Evolutionary conservation across 2,329 filamentous ascomycete species (phyloP), one percentile per base, ranked within the genome.

Genomic region (Ophiostoma pallidulum): DNA sequence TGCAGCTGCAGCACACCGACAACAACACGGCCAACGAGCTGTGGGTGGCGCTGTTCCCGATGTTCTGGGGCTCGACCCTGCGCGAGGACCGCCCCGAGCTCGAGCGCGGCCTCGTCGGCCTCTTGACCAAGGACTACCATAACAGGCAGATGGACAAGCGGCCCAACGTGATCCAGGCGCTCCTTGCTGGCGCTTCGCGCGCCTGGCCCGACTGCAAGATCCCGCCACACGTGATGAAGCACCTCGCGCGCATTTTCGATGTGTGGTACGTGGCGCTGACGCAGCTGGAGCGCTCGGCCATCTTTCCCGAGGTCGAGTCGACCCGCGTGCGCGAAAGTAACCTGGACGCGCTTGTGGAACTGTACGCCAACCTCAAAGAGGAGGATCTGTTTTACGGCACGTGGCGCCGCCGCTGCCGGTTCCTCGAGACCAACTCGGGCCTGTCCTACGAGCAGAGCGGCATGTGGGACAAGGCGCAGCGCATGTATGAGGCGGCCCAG

Each of bases 391-490:
- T 97, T 64, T 97, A 98, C 55, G 92, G 92, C 8, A 94, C 90
- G 0, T 98, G 92, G 92, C 82, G 92, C 50, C 81, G 92, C 48
- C 82, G 92, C 39, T 95, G 90, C 63, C 88, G 95, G 56, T 98
- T 95, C 60, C 85, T 98, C 6, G 94, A 98, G 70, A 97, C 90
- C 8, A 99, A 98, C 61, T 88, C 92, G 13, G 92, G 90, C 2
- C 72, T 99, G 8, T 98, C 92, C 0, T 98, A 96, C 58, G 94
- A 99, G 67, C 94, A 99, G 62, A 94, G 94, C 58, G 92, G 92
- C 41, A 94, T 97, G 78, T 98, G 92, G 94, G 92, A 98, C 59
- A 97, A 97, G 66, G 90, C 94, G 1, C 94, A 98, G 67, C 86
- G 86, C 60, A 84, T 96, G 70, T 98, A 97, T 64, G 92, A 99